Conservation (phyloP, 306 rosid species). For the Citrullus mucosospermus region DNA sequence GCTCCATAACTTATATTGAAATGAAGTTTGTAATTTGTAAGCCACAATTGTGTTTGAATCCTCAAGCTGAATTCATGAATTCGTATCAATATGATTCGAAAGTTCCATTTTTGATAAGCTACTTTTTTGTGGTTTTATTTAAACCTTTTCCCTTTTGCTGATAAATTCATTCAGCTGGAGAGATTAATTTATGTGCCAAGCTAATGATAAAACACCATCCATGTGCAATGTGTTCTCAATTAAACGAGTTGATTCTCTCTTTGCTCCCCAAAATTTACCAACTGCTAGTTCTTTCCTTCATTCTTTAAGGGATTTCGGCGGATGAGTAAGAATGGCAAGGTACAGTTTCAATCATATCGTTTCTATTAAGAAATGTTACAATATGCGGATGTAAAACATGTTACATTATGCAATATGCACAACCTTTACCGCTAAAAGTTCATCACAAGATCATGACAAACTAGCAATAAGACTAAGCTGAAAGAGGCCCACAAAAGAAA, state of each 20-base stretch:
- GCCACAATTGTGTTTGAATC: no score
- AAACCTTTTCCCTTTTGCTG: not conserved
- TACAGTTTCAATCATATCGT: not conserved
- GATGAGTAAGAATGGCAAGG: not conserved
- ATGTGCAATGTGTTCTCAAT: not conserved
- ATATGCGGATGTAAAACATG: not conserved
- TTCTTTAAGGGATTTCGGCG: no score
- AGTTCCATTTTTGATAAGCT: not conserved
- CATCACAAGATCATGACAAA: not conserved
- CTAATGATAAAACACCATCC: not conserved
- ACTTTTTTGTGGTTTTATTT: not conserved
- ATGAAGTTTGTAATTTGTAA: not conserved
- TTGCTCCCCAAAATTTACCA: not conserved
- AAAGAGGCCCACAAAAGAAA: not conserved
- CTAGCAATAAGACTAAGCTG: not conserved
- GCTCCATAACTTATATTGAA: not conserved
- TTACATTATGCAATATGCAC: constrained; percentile 2
- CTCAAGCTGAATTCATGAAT: not conserved
- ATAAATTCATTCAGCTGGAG: not conserved
- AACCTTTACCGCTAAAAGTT: not conserved
- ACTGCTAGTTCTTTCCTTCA: not conserved
- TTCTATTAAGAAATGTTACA: constrained; percentile 1
- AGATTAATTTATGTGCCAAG: not conserved
- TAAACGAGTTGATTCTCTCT: not conserved
- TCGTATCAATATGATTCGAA: not conserved